Percentiles rank a stretch among this genome's conserved stretches.
These are phyloP conservation scores for Helianthus tuberosus DNA, from an alignment of 129 eudicot species.

Conservation along the genomic window DNA sequence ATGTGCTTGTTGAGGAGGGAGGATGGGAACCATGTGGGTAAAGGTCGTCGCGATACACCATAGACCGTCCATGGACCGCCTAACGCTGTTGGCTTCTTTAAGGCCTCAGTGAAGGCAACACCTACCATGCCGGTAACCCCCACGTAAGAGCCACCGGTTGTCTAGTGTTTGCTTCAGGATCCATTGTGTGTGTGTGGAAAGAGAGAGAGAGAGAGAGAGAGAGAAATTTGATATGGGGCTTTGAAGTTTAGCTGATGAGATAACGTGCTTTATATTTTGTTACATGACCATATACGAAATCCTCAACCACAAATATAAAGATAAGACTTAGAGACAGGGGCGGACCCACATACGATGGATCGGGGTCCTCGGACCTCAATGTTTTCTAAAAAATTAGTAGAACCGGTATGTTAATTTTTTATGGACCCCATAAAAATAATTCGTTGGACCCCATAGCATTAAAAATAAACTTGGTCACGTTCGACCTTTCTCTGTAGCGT, in stretches of 20 bases:
- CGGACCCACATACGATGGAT: no score
- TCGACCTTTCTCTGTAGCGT: no score
- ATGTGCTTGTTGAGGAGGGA: not conserved
- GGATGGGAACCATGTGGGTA: not conserved
- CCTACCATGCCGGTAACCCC: slow-evolving; percentile 9
- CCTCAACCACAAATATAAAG: no score
- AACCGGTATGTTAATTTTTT: no score
- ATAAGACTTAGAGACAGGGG: no score
- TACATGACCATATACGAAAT: no score
- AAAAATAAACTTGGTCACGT: no score
- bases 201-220: not conserved
- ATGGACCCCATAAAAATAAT: no score
- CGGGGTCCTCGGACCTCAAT: no score
- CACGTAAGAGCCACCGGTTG: not conserved
- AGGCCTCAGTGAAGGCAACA: not conserved
- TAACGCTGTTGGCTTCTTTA: not conserved
- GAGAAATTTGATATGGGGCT: not conserved
- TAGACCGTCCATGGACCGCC: not conserved
- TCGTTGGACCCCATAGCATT: no score
- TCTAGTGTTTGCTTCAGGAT: not conserved
- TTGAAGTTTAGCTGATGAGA: not conserved
- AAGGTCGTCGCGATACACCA: not conserved
- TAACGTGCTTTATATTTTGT: not conserved
- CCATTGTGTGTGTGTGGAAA: not conserved
- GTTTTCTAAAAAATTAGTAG: no score